Evolutionary conservation across 2,329 filamentous ascomycete genomes (phyloP).

Genomic region (Fusarium nisikadoi): DNA sequence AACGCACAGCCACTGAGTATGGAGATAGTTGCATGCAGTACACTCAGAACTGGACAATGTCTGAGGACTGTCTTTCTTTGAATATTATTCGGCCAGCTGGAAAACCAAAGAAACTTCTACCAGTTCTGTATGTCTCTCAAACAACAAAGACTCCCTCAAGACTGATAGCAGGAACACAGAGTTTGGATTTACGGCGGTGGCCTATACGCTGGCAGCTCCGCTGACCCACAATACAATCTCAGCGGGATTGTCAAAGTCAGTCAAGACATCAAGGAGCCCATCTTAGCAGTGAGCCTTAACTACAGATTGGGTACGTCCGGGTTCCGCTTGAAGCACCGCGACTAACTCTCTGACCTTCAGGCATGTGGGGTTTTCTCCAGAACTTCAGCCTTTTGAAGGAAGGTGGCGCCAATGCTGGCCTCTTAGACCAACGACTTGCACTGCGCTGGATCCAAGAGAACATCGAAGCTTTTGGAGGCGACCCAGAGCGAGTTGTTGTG

Average conservation of each 20-base stretch:
- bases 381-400: slow-evolving; percentile 55
- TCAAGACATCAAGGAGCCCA: slow-evolving; percentile 61
- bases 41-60: slow-evolving; percentile 53
- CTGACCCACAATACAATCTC: slow-evolving; percentile 57
- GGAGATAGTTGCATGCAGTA: slow-evolving; percentile 61
- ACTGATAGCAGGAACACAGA: slow-evolving; percentile 8
- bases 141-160: rapidly evolving
- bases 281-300: slow-evolving; percentile 65
- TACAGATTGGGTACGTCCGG: slow-evolving; percentile 56
- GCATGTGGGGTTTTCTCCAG: slow-evolving; percentile 64
- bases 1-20: slow-evolving; percentile 55
- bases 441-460: slow-evolving; percentile 65
- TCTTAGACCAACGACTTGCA: slow-evolving; percentile 61
- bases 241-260: slow-evolving; percentile 59
- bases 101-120: slow-evolving; percentile 47
- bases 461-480: slow-evolving; percentile 62
- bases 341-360: not conserved
- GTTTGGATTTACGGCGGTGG: slow-evolving; percentile 71
- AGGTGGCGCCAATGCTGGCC: slow-evolving; percentile 59
- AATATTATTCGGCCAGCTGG: slow-evolving; percentile 56
- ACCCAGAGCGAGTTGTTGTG: slow-evolving; percentile 57
- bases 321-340: not conserved
- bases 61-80: slow-evolving; percentile 60
- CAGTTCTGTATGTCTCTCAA: slow-evolving; percentile 45
- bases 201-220: slow-evolving; percentile 60